phyloP scores from a whole-genome alignment of 352 stramenopile species.

The Lagenidium sp. region DNA sequence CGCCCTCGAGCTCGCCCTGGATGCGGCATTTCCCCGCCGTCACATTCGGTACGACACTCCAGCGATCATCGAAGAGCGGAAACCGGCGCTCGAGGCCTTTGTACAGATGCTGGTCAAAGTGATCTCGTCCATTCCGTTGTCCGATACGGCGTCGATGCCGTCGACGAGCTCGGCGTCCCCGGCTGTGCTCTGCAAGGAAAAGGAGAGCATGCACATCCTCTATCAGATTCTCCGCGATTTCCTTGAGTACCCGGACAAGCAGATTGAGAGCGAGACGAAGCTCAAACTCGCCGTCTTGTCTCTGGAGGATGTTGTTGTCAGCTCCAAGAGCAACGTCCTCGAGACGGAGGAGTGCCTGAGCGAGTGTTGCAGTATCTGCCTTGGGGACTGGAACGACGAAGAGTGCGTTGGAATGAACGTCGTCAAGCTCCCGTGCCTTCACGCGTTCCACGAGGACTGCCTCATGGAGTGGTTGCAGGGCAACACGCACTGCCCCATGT shows the following conservation, averaged over 20 bases:
- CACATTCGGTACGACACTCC: slow-evolving; percentile 65
- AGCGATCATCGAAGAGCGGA: slow-evolving; percentile 66
- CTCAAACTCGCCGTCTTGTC: slow-evolving; percentile 75
- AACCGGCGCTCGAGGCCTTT: slow-evolving; percentile 58
- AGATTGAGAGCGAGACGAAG: slow-evolving; percentile 81
- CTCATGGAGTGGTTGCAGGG: slow-evolving; percentile 80
- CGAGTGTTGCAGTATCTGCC: slow-evolving; percentile 82
- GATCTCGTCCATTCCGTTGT: slow-evolving; percentile 65
- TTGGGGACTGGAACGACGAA: slow-evolving; percentile 75
- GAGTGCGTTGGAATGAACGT: slow-evolving; percentile 76
- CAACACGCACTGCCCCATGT: slow-evolving; percentile 81
- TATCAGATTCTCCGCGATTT: slow-evolving; percentile 77
- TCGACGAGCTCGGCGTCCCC: not conserved
- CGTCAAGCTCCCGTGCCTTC: slow-evolving; percentile 73
- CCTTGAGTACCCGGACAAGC: slow-evolving; percentile 76
- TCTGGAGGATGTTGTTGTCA: slow-evolving; percentile 76
- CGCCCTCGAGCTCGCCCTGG: slow-evolving; percentile 41
- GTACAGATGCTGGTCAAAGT: slow-evolving; percentile 79
- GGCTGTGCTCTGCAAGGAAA: slow-evolving; percentile 13
- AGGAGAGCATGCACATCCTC: slow-evolving; percentile 38
- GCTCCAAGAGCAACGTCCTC: slow-evolving; percentile 53
- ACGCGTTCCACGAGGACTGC: slow-evolving; percentile 84
- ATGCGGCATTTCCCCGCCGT: slow-evolving; percentile 51
- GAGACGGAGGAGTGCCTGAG: slow-evolving; percentile 35
- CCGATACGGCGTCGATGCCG: slow-evolving; percentile 11